A percentile compares a stretch with the other conserved stretches of the same genome.
phyloP scores from a whole-genome alignment of 1,284 basidiomycete species.

The Fomitiporia mediterranea region DNA sequence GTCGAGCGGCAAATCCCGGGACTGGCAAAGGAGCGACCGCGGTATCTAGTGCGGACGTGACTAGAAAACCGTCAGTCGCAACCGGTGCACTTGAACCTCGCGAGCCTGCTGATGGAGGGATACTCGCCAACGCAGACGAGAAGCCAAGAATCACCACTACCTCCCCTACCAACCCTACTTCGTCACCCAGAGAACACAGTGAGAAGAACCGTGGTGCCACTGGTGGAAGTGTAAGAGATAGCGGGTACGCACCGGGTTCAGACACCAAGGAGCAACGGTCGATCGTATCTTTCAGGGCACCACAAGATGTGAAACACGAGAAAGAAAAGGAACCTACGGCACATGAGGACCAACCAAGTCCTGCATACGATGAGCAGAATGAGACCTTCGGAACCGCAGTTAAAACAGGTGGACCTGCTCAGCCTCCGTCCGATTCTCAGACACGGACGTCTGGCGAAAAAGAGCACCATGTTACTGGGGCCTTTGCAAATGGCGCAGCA shows the following conservation, averaged over 20 bases:
- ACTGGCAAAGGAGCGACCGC: neutral
- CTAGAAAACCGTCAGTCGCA: slow-evolving; percentile 15
- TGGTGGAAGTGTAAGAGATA: slow-evolving; percentile 6
- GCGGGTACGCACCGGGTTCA: slow-evolving; percentile 4
- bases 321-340: neutral
- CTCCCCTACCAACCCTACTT: neutral
- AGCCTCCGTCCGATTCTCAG: too few species aligned
- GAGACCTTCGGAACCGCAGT: neutral
- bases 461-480: neutral
- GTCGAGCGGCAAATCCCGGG: neutral
- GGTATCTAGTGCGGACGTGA: slow-evolving; percentile 19
- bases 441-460: too few species aligned
- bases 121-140: neutral
- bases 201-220: neutral
- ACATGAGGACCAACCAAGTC: neutral
- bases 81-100: slow-evolving; percentile 6
- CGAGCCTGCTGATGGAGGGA: slow-evolving; percentile 1
- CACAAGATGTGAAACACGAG: neutral
- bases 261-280: slow-evolving; percentile 3
- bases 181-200: neutral
- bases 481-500: slow-evolving; percentile 17
- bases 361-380: neutral
- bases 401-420: neutral
- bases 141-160: neutral
- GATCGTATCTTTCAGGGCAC: neutral